Evolutionary conservation across 1,284 basidiomycete species (phyloP).

Genomic region (Puccinia brachypodii): DNA sequence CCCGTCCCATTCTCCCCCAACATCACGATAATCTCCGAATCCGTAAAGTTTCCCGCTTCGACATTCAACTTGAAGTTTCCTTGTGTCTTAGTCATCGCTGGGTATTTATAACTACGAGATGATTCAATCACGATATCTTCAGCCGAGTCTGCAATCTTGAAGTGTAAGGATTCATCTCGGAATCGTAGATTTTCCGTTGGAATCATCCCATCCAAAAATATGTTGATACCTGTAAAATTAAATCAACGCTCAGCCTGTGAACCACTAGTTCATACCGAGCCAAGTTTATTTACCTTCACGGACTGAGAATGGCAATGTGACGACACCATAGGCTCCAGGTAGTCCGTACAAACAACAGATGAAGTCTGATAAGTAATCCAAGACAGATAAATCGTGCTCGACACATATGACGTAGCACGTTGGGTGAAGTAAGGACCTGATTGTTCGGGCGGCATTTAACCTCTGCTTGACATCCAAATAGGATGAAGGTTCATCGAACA

Average conservation of each 20-base stretch:
- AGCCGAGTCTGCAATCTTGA: conserved; percentile 92
- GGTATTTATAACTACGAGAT: conserved; percentile 82
- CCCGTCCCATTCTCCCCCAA: conserved; percentile 96
- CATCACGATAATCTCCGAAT: conserved; percentile 97
- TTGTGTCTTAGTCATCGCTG: conserved; percentile 90
- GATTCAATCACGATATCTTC: conserved; percentile 82
- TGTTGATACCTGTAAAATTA: conserved; percentile 76
- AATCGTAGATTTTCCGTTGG: conserved; percentile 98
- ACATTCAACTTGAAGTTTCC: conserved; percentile 91
- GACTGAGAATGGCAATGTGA: conserved; percentile 94
- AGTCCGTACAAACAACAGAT: conserved; percentile 95
- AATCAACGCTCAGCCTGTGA: not conserved
- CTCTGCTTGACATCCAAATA: conserved; percentile 95
- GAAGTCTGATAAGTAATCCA: conserved; percentile 96
- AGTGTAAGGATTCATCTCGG: conserved; percentile 86
- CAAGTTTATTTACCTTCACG: conserved; percentile 71
- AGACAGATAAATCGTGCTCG: conserved; percentile 93
- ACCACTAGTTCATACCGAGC: too few species aligned
- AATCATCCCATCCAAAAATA: conserved; percentile 94
- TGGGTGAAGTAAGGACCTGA: conserved; percentile 76
- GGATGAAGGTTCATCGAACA: conserved; percentile 96
- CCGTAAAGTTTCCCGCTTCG: conserved; percentile 80
- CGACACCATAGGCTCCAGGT: conserved; percentile 94
- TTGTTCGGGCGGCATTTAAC: conserved; percentile 90
- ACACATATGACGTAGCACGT: conserved; percentile 90